phyloP scores from a whole-genome alignment of 139 green algal species.

The Mychonastes homosphaera region DNA sequence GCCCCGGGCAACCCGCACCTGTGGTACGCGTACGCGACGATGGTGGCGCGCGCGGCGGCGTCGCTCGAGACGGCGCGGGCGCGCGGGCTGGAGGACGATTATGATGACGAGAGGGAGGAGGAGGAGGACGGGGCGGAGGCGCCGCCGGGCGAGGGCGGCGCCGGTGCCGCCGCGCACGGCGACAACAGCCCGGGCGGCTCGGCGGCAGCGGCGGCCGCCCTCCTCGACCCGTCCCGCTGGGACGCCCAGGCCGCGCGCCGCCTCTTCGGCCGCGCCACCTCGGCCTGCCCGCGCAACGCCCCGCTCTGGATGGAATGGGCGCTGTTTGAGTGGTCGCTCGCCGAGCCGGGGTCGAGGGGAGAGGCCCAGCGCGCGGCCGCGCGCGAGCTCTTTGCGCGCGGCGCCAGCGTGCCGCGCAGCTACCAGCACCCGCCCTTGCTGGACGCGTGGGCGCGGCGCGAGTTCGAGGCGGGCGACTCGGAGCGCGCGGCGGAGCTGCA shows the following conservation, averaged over 20 bases:
- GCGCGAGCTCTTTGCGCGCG: constrained; percentile 39
- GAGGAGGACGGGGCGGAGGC: no score
- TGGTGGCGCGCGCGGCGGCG: constrained; percentile 7
- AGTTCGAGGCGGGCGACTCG: constrained; percentile 20
- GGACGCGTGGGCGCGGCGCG: constrained; percentile 45
- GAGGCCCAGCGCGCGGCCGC: constrained; percentile 20
- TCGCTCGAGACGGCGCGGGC: no score
- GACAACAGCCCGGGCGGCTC: no score
- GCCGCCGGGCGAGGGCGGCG: no score
- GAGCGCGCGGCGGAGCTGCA: constrained; percentile 16
- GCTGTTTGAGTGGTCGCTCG: constrained; percentile 51
- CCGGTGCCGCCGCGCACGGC: no score
- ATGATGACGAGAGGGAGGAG: no score
- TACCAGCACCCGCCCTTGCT: constrained; percentile 50
- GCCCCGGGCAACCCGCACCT: constrained; percentile 53
- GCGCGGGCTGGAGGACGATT: no score
- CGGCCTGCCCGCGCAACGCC: constrained; percentile 37
- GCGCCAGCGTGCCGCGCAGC: constrained; percentile 16
- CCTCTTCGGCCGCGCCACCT: constrained; percentile 33
- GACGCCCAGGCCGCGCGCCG: constrained; percentile 19
- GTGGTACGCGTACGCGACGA: constrained; percentile 31
- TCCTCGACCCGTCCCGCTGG: no score
- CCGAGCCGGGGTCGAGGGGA: no score
- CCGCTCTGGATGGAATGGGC: constrained; percentile 69
- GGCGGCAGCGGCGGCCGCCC: no score